Evolutionary conservation across 371 early-diverging fungal genomes (phyloP).

Genomic region (Mucor lusitanicus): DNA sequence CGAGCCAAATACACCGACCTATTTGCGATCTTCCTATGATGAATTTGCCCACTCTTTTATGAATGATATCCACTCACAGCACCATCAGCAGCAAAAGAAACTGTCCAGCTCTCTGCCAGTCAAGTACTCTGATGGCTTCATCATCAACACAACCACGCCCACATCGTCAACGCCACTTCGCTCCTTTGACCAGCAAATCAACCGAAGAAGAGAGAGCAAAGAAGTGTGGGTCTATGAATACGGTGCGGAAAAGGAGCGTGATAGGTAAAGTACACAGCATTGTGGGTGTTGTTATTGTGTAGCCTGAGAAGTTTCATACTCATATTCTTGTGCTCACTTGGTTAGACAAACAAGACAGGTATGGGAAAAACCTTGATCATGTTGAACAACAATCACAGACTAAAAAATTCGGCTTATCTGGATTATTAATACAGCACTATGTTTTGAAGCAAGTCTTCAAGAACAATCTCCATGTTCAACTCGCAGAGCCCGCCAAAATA

Average conservation of each 20-base stretch:
- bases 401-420: not conserved
- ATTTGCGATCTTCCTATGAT: conserved; percentile 2
- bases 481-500: conserved; percentile 11
- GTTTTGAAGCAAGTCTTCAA: conserved; percentile 29
- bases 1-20: conserved; percentile 18
- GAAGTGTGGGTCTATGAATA: conserved; percentile 28
- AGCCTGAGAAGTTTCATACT: not conserved
- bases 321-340: not conserved
- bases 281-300: not conserved
- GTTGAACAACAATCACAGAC: not conserved
- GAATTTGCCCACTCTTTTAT: conserved; percentile 6
- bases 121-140: conserved; percentile 9
- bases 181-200: not conserved
- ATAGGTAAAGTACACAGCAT: conserved; percentile 16
- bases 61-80: not conserved
- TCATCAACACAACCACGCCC: not conserved
- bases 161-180: not conserved
- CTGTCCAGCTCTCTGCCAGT: conserved; percentile 6
- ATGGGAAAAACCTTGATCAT: conserved; percentile 1
- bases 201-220: not conserved
- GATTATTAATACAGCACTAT: conserved; percentile 19
- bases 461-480: conserved; percentile 22
- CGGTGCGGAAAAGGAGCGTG: conserved; percentile 29
- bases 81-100: not conserved
- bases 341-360: conserved; percentile 37